Conservation (phyloP, 257 asterid species). For the Rehmannia glutinosa region DNA sequence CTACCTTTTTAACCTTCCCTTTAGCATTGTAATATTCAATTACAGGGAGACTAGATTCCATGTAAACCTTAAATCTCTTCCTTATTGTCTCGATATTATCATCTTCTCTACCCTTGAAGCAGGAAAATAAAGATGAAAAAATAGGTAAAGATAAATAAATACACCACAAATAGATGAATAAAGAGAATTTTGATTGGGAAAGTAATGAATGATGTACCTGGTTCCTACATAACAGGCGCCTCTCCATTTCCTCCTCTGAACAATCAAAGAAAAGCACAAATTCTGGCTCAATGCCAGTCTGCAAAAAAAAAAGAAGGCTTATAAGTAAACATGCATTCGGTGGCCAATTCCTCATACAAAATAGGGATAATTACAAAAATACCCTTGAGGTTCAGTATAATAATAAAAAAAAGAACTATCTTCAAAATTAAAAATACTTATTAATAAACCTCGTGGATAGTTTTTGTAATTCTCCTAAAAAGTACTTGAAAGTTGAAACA, state of each 20-base stretch:
- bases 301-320: too few relatives aligned
- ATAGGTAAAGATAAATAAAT: neutral
- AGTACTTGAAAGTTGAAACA: too few relatives aligned
- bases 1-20: constrained; percentile 80
- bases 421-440: too few relatives aligned
- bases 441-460: too few relatives aligned
- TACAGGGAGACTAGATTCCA: constrained; percentile 58
- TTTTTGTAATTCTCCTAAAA: too few relatives aligned
- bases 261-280: constrained; percentile 61
- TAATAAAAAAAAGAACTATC: too few relatives aligned
- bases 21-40: constrained; percentile 54
- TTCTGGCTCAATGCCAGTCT: constrained; percentile 84
- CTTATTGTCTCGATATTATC: constrained; percentile 49
- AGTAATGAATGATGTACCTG: constrained; percentile 29
- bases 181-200: constrained; percentile 31
- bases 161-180: constrained; percentile 8
- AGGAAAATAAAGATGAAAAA: constrained; percentile 4
- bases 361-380: too few relatives aligned
- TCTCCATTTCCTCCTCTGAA: constrained; percentile 62
- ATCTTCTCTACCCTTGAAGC: constrained; percentile 51
- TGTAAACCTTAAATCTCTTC: constrained; percentile 48
- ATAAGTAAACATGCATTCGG: too few relatives aligned
- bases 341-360: too few relatives aligned
- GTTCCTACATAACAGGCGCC: constrained; percentile 46
- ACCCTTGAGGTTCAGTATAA: too few relatives aligned